Evolutionary conservation across 1,284 basidiomycete genomes (phyloP).

Genomic region (Papiliotrema fonsecae): DNA sequence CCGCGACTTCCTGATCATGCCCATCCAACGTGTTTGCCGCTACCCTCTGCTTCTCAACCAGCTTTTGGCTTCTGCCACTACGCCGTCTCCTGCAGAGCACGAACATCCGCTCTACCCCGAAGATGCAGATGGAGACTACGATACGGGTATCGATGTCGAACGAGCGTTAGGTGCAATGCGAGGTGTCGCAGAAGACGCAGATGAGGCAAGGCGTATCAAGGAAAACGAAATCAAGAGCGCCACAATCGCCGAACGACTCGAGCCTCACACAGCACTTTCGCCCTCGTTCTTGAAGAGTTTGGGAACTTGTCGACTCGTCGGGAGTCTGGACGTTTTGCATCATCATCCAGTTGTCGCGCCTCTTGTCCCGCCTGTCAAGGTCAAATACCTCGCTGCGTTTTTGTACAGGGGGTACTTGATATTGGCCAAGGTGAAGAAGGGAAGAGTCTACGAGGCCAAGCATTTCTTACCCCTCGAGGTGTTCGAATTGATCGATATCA

Average conservation of each 20-base stretch:
- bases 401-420: conserved; percentile 80
- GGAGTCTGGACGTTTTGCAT: conserved; percentile 76
- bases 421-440: conserved; percentile 75
- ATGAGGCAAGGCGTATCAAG: conserved; percentile 55
- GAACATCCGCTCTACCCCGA: conserved; percentile 12
- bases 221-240: conserved; percentile 64
- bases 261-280: conserved; percentile 42
- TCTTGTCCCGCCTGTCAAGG: conserved; percentile 55
- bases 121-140: conserved; percentile 14
- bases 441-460: conserved; percentile 72
- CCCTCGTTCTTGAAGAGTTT: conserved; percentile 61
- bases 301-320: conserved; percentile 68
- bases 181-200: conserved; percentile 56
- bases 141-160: conserved; percentile 42
- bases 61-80: conserved; percentile 50
- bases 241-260: conserved; percentile 64
- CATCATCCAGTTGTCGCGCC: conserved; percentile 51
- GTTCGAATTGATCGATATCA: conserved; percentile 66
- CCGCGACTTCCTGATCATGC: conserved; percentile 81
- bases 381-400: conserved; percentile 83
- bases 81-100: conserved; percentile 9
- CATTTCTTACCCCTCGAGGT: conserved; percentile 77
- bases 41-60: conserved; percentile 83
- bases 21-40: conserved; percentile 81
- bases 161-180: conserved; percentile 52